These are phyloP conservation scores for Exophiala aquamarina DNA, from an alignment of 2,329 filamentous ascomycete species.

Conservation along the genomic window DNA sequence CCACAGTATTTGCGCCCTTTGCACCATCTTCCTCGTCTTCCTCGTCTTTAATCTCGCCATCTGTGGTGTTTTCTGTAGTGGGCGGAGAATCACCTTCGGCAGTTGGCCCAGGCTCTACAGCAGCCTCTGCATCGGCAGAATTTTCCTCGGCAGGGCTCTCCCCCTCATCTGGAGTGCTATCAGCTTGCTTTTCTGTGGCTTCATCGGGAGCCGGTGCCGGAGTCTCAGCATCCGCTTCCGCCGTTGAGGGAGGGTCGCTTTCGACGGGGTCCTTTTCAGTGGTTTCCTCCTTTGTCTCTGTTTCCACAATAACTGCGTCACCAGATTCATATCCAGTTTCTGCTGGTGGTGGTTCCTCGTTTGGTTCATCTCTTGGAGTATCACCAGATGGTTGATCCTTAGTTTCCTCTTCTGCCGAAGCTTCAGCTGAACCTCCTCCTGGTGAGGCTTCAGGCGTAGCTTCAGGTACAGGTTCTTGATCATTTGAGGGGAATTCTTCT, in stretches of 20 bases:
- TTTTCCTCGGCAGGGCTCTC: too few relatives aligned
- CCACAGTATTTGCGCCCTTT: constrained; percentile 34
- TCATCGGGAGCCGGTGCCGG: too few relatives aligned
- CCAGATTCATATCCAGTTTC: constrained; percentile 17
- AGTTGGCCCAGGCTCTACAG: too few relatives aligned
- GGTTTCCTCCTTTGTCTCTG: constrained; percentile 5
- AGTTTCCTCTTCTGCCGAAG: background rate
- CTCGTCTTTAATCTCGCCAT: constrained; percentile 10
- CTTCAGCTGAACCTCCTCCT: background rate
- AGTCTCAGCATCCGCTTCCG: constrained; percentile 4
- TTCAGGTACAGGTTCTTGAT: too few relatives aligned
- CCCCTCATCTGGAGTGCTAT: too few relatives aligned
- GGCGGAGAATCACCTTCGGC: too few relatives aligned
- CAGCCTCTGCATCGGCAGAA: too few relatives aligned
- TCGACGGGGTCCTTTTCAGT: constrained; percentile 10
- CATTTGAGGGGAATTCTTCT: background rate
- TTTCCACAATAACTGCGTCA: constrained; percentile 17
- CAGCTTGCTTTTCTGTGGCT: too few relatives aligned
- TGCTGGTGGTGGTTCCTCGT: constrained; percentile 1
- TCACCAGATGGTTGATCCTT: constrained; percentile 4
- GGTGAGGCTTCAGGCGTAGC: background rate
- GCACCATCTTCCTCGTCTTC: background rate
- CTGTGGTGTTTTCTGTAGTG: constrained; percentile 13
- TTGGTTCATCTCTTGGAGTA: constrained; percentile 12
- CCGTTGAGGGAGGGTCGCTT: background rate